Evolutionary conservation across 2,329 filamentous ascomycete species (phyloP).

Genomic region (Hypoxylon sp.): DNA sequence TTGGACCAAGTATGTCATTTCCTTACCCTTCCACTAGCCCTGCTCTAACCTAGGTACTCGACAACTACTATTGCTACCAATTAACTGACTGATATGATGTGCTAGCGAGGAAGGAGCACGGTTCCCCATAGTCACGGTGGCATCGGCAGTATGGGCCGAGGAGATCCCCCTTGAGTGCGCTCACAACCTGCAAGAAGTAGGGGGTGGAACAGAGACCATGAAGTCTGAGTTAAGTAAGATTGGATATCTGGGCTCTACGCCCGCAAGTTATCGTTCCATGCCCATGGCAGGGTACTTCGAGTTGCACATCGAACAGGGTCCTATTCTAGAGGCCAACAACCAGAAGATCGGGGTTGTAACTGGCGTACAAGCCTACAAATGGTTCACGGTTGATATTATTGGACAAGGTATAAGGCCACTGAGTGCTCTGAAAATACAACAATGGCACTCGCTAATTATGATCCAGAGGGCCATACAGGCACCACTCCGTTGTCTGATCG

Average conservation of each 20-base stretch:
- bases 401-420: neutral
- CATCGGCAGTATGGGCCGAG: slow-evolving; percentile 6
- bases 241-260: slow-evolving; percentile 8
- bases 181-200: neutral
- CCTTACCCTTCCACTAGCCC: neutral
- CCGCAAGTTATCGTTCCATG: neutral
- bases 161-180: neutral
- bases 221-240: neutral
- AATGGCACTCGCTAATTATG: neutral
- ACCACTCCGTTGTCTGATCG: neutral
- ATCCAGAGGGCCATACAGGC: neutral
- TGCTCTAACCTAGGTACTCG: neutral
- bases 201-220: neutral
- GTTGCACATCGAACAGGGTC: slow-evolving; percentile 10
- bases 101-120: slow-evolving; percentile 3
- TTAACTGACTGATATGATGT: neutral
- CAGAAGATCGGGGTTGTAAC: slow-evolving; percentile 2
- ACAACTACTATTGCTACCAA: neutral
- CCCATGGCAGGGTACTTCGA: slow-evolving; percentile 2
- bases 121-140: neutral
- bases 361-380: slow-evolving; percentile 4
- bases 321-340: neutral
- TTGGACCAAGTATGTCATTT: neutral
- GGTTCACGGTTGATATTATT: neutral
- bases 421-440: too few species aligned